These are phyloP conservation scores for Eudorina sp. DNA, from an alignment of 139 green algal species.

Conservation along the genomic window DNA sequence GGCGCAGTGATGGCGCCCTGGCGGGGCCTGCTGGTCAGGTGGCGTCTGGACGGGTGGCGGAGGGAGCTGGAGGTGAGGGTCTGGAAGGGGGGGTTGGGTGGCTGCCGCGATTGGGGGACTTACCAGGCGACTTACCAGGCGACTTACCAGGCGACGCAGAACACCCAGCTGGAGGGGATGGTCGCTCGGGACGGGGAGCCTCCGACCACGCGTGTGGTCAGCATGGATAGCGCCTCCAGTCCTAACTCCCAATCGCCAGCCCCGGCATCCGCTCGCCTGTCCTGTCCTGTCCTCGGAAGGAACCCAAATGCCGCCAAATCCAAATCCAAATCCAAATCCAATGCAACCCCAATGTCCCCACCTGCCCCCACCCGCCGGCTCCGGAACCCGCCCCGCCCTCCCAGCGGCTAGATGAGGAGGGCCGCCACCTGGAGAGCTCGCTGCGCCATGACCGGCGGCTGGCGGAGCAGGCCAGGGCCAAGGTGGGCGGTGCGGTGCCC, in stretches of 20 bases:
- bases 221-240: too few relatives aligned
- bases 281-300: too few relatives aligned
- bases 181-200: too few relatives aligned
- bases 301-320: too few relatives aligned
- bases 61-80: slow-evolving; percentile 25
- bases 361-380: neutral
- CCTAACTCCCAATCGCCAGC: too few relatives aligned
- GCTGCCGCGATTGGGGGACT: neutral
- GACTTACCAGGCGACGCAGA: too few relatives aligned
- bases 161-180: too few relatives aligned
- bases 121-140: too few relatives aligned
- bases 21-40: neutral
- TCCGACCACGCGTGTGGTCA: too few relatives aligned
- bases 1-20: neutral
- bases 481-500: neutral
- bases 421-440: neutral
- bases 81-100: neutral
- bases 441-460: neutral
- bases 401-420: slow-evolving; percentile 5
- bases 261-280: too few relatives aligned
- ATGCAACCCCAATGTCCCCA: too few relatives aligned
- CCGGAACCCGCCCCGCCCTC: neutral
- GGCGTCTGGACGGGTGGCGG: slow-evolving; percentile 26
- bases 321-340: too few relatives aligned
- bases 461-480: slow-evolving; percentile 7